These are phyloP conservation scores for Exophiala calicioides DNA, from an alignment of 2,329 filamentous ascomycete genomes.

Conservation along the genomic window DNA sequence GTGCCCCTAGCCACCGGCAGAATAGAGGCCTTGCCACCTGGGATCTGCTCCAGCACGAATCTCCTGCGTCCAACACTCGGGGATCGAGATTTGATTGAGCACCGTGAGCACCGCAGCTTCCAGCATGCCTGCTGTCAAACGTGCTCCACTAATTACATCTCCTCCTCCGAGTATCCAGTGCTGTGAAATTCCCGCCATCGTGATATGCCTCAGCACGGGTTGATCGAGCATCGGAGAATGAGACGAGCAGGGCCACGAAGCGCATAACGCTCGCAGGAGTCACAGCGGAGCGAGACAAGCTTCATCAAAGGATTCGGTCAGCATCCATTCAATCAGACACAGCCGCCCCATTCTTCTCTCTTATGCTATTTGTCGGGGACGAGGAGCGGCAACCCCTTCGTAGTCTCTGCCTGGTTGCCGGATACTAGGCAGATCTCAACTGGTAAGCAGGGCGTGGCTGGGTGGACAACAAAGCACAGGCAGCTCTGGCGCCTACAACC, in stretches of 20 bases:
- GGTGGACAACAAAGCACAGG: background rate
- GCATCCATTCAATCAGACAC: no score
- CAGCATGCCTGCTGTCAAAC: background rate
- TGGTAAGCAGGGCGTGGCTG: slow-evolving; percentile 12
- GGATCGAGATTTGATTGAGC: slow-evolving; percentile 24
- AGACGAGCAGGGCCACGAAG: no score
- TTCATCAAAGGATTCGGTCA: slow-evolving; percentile 13
- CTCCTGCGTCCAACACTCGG: background rate
- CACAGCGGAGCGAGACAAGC: background rate
- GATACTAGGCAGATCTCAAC: slow-evolving; percentile 16
- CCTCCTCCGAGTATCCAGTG: slow-evolving; percentile 3
- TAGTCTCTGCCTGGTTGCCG: slow-evolving; percentile 13
- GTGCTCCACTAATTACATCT: slow-evolving; percentile 11
- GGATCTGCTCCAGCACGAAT: slow-evolving; percentile 3
- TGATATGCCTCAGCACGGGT: slow-evolving; percentile 17
- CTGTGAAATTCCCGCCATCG: slow-evolving; percentile 17
- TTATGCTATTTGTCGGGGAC: slow-evolving; percentile 15
- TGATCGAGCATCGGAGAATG: background rate
- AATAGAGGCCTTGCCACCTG: slow-evolving; percentile 18
- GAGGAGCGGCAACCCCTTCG: slow-evolving; percentile 3
- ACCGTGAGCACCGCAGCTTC: background rate
- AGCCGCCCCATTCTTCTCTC: slow-evolving; percentile 8
- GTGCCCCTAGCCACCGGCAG: slow-evolving; percentile 1
- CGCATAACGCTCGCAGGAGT: background rate
- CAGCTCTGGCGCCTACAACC: slow-evolving; percentile 14